Conservation (phyloP, 108 stramenopile genomes). For the Nitzschia sp. region DNA sequence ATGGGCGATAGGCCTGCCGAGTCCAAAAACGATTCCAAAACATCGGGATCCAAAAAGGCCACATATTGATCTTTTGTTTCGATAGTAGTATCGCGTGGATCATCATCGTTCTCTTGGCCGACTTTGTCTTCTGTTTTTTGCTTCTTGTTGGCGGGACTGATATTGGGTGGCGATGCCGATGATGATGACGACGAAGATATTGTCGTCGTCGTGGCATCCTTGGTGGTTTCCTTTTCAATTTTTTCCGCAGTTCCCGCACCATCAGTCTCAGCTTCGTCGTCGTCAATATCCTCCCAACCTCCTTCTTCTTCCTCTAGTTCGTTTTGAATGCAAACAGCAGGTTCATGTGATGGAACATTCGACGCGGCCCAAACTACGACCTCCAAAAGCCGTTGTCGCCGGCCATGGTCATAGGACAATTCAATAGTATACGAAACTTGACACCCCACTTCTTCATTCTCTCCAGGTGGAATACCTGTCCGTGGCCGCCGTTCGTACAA, state of each 20-base stretch:
- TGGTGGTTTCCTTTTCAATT: not conserved
- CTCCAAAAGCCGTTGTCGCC: slow-evolving; percentile 50
- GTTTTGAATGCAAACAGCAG: slow-evolving; percentile 56
- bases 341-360: slow-evolving; percentile 45
- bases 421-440: slow-evolving; percentile 72
- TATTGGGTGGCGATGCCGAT: not conserved
- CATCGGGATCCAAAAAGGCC: slow-evolving; percentile 73
- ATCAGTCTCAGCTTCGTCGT: slow-evolving; percentile 10
- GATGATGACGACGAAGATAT: too few species aligned
- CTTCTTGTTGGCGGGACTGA: not conserved
- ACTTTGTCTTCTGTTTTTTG: slow-evolving; percentile 6
- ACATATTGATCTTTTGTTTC: slow-evolving; percentile 58
- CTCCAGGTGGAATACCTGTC: slow-evolving; percentile 16
- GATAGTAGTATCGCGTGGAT: not conserved
- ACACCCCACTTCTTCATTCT: slow-evolving; percentile 20
- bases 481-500: slow-evolving; percentile 39
- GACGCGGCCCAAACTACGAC: slow-evolving; percentile 57
- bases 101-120: not conserved
- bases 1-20: slow-evolving; percentile 40
- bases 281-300: slow-evolving; percentile 43
- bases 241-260: not conserved
- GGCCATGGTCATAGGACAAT: slow-evolving; percentile 55
- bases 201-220: not conserved
- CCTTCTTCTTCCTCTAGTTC: slow-evolving; percentile 31
- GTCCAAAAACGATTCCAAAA: slow-evolving; percentile 48